These are phyloP conservation scores for Coriolopsis trogii DNA, from an alignment of 1,284 basidiomycete species.

Conservation along the genomic window DNA sequence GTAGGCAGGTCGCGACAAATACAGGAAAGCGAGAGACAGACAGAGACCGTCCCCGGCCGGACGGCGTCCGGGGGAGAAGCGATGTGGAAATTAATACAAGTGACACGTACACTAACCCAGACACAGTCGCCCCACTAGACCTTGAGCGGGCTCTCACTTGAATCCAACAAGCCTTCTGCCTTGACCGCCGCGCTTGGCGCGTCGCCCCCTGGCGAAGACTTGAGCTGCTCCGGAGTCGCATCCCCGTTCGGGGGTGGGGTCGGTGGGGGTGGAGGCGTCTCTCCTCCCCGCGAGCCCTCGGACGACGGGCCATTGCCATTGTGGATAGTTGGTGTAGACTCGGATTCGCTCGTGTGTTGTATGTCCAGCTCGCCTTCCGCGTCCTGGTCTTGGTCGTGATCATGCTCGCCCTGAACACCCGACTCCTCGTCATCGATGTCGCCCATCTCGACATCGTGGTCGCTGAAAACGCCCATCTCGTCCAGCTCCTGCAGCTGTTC, in stretches of 20 bases:
- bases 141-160: constrained; percentile 71
- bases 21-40: too few relatives aligned
- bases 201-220: constrained; percentile 61
- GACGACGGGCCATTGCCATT: constrained; percentile 10
- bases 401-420: constrained; percentile 15
- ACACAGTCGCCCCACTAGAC: constrained; percentile 34
- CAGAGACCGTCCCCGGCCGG: too few relatives aligned
- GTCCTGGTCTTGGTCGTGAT: constrained; percentile 21
- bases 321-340: constrained; percentile 24
- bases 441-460: constrained; percentile 31
- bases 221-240: constrained; percentile 43
- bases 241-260: constrained; percentile 51
- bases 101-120: constrained; percentile 21
- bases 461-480: constrained; percentile 35
- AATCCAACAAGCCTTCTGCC: constrained; percentile 75
- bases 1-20: too few relatives aligned
- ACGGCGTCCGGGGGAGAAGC: too few relatives aligned
- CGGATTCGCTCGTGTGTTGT: constrained; percentile 23
- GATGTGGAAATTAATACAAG: constrained; percentile 24
- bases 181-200: constrained; percentile 56
- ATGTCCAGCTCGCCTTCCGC: constrained; percentile 4
- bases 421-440: constrained; percentile 23
- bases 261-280: constrained; percentile 49
- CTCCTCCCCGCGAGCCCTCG: constrained; percentile 37
- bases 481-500: constrained; percentile 66